Base-by-base conservation (phyloP, 345 rosid species). In the Populus euphratica region DNA sequence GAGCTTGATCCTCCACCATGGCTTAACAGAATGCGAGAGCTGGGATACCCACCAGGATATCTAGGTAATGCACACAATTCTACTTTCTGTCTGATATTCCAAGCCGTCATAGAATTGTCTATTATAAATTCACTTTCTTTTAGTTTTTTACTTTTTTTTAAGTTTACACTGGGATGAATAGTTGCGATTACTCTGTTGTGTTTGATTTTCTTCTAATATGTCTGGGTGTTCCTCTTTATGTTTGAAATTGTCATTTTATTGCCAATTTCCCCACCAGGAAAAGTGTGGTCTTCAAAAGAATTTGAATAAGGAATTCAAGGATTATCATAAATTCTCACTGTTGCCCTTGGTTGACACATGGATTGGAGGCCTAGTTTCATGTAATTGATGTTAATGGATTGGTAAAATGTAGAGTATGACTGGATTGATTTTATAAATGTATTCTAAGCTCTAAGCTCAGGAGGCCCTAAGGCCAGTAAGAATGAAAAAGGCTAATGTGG, bases 1-100 rank as follows among this genome's bases (percentile, higher is more conserved):
- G 98, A 92, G 83, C 89, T 94, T n/a, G 99, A 96, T 84, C 98
- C 99, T 74, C 99, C 98, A 52, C 98, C 99, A 16, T 96, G 98
- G 99, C 94, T 94, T 72, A 72, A 88, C 85, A 91, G 97, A 83
- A 96, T 96, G 99, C 90, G 91, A 76, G 97, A 96, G 82, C 82
- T 96, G 82, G 99, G 99, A 9, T 96, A 96, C 74, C 97, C 99
- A 16, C 97, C 94, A 0, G 99, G 99, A 78, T 94, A 96, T 84
- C 85, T 92, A 81, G 97, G 99, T 92, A 84, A 78, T 41, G 20
- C 49, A 71, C 9, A 69, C n/a, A 69, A 18, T 43, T 23, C 8
- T 71, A 14, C 62, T 50, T 74, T 35, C 6, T 33, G 8, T 69
- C 29, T 49, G 21, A 36, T 9, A 52, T 64, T 69, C 20, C 25